Evolutionary conservation across 2,329 filamentous ascomycete genomes (phyloP).

Genomic region (Trichophyton verrucosum): DNA sequence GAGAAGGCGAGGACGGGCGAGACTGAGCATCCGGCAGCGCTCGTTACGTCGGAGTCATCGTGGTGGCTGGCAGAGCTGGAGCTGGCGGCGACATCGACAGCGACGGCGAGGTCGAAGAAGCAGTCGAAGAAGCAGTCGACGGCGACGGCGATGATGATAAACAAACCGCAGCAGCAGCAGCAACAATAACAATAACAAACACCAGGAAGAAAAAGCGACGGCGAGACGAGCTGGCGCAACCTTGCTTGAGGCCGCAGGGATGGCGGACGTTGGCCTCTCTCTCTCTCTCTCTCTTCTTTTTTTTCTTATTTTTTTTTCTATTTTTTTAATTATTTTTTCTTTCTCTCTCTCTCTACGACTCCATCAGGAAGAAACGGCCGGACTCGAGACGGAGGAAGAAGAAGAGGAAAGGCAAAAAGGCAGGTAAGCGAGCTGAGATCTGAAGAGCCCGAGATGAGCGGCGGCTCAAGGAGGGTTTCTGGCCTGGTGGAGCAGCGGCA

Average conservation of each 20-base stretch:
- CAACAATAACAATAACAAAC: not conserved
- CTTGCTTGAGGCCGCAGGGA: not conserved
- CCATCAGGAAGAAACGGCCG: not conserved
- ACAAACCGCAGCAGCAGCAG: not conserved
- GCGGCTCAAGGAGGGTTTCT: slow-evolving; percentile 1
- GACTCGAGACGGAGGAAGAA: not conserved
- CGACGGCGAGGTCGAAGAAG: too few relatives aligned
- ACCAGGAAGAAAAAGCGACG: not conserved
- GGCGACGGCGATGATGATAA: not conserved
- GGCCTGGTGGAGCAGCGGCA: not conserved
- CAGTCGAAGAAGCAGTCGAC: too few relatives aligned
- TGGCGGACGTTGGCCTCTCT: not conserved
- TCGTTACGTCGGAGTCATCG: not conserved
- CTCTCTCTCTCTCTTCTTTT: not conserved
- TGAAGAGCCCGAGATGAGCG: not conserved
- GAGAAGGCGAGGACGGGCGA: not conserved
- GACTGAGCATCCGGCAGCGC: not conserved
- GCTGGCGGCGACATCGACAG: not conserved
- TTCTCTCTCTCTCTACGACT: not conserved
- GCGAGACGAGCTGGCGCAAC: not conserved
- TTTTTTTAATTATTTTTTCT: too few relatives aligned
- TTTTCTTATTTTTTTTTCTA: not conserved
- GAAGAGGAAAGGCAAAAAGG: not conserved
- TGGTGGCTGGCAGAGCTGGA: not conserved
- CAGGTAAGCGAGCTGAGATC: slow-evolving; percentile 2